A percentile compares a stretch with the other conserved stretches of the same genome.
phyloP scores from a whole-genome alignment of 2,329 filamentous ascomycete genomes.

The Macrophomina phaseolina region DNA sequence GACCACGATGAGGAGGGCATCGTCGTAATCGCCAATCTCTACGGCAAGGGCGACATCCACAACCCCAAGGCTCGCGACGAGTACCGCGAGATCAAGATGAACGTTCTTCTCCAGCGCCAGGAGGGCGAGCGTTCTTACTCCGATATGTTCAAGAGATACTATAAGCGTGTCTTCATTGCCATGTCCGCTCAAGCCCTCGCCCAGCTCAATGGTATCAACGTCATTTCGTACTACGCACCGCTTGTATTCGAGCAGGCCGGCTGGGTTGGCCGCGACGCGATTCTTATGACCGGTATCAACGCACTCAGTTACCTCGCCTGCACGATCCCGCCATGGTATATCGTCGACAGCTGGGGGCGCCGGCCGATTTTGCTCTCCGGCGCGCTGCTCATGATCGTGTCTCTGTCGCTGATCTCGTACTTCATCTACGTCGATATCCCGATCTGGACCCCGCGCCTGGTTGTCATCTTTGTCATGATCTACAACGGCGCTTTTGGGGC shows the following conservation, averaged over 20 bases:
- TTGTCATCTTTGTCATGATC: conserved; percentile 95
- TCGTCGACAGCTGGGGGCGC: conserved; percentile 90
- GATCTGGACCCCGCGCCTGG: conserved; percentile 75
- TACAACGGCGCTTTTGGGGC: conserved; percentile 98
- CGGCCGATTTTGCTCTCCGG: conserved; percentile 88
- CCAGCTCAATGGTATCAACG: conserved; percentile 98
- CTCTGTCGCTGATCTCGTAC: conserved; percentile 89
- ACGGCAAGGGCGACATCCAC: conserved; percentile 94
- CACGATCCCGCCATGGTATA: conserved; percentile 95
- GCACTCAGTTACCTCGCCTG: conserved; percentile 88
- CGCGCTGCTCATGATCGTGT: conserved; percentile 85
- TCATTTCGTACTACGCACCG: conserved; percentile 98
- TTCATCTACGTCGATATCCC: conserved; percentile 86
- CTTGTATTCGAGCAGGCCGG: conserved; percentile 96
- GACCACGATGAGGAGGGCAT: conserved; percentile 98
- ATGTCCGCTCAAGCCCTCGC: conserved; percentile 97
- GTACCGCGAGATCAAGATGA: conserved; percentile 99
- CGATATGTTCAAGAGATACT: conserved; percentile 95
- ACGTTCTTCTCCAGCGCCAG: conserved; percentile 88
- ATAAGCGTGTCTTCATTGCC: conserved; percentile 92
- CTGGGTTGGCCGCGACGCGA: conserved; percentile 88
- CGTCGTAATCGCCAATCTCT: conserved; percentile 96
- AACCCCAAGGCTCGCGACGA: conserved; percentile 91
- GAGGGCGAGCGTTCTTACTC: conserved; percentile 90
- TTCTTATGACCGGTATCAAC: conserved; percentile 98